Evolutionary conservation across 306 rosid genomes (phyloP), one percentile per base, ranked within the genome.

Genomic region (Cucumis sativus): DNA sequence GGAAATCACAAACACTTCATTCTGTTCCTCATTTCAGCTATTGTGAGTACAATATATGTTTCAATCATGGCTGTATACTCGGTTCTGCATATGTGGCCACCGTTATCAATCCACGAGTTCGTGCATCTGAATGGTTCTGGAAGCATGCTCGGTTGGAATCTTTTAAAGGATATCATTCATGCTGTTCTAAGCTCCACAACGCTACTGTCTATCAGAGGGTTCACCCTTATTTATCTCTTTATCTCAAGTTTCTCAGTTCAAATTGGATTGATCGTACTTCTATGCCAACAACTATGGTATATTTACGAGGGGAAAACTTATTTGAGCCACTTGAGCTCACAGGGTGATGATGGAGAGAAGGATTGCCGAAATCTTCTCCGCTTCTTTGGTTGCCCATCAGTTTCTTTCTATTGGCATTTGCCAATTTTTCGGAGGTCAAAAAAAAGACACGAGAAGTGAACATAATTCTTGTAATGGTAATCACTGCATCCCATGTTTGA

Each of bases 221-320:
- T 95, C 70, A 78, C 90, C 79, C 92, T 92, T 69, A 81, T 80
- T 20, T 95, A 95, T 85, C 90, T 95, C 8, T 91, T 92, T 72
- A 66, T 92, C 77, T 80, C 96, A 0, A 91, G 93, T 77, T 84
- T 92, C 83, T 85, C 99, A 0, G 85, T 95, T 83, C 87, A 72
- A 77, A 79, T 92, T 55, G 99, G 99, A 63, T 76, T 95, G 79
- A 73, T 81, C 30, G 47, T 91, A 67, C 99, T 95, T 86, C 88
- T 95, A 64, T 95, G 97, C 93, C 97, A 95, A 88, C 99, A 95
- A 76, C 97, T 95, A 60, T 85, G 82, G 77, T 91, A 77, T 59
- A 87, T 95, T 67, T 95, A 92, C 25, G 86, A 87, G 80, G 97
- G 97, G 17, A 86, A 90, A 83, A 90, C 97, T 52, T 92, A 87